These are phyloP conservation scores for Eucalyptus sp. DNA, from an alignment of 345 rosid genomes.

Conservation along the genomic window DNA sequence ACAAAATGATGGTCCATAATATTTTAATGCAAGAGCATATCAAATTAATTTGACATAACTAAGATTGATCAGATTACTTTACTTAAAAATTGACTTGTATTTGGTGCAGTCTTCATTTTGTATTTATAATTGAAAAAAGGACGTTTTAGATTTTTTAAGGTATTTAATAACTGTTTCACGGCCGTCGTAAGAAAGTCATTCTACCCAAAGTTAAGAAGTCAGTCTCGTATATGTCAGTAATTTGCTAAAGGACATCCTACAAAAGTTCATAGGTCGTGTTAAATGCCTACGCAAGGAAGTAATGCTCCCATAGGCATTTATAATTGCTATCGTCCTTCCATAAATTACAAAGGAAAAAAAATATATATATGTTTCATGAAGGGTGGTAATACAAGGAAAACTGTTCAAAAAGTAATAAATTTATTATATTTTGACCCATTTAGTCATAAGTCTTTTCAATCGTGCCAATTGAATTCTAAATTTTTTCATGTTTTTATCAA, in stretches of 20 bases:
- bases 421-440: too few species aligned
- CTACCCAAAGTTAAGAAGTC: not conserved
- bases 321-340: not conserved
- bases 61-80: not conserved
- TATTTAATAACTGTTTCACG: not conserved
- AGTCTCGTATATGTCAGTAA: not conserved
- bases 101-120: not conserved
- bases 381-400: too few species aligned
- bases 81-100: not conserved
- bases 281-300: not conserved
- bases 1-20: not conserved
- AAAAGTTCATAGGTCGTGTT: not conserved
- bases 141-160: not conserved
- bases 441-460: accelerated
- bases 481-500: too few species aligned
- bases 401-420: accelerated
- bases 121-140: not conserved
- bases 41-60: not conserved
- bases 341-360: too few species aligned
- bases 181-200: not conserved
- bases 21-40: not conserved
- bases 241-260: not conserved
- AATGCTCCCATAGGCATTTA: not conserved
- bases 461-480: too few species aligned
- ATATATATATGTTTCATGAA: too few species aligned